phyloP scores from a whole-genome alignment of 1,284 basidiomycete species.

The Schizophyllum commune region DNA sequence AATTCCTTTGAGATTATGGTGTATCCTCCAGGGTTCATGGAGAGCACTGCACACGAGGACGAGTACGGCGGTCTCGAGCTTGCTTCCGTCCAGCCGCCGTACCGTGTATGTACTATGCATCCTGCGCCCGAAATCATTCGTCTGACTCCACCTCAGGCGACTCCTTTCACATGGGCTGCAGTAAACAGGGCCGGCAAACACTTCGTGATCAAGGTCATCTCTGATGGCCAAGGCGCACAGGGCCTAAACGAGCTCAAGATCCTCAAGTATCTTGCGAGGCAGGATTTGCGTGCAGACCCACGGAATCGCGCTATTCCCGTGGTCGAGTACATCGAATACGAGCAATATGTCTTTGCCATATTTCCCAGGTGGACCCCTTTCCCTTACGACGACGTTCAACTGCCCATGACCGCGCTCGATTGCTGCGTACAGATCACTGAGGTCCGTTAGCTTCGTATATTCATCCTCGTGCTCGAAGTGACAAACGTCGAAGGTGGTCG shows the following conservation, averaged over 20 bases:
- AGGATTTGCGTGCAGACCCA: neutral
- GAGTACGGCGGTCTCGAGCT: neutral
- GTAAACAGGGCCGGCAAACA: neutral
- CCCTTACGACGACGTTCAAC: neutral
- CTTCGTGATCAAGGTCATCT: neutral
- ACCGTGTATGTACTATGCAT: neutral
- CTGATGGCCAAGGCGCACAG: neutral
- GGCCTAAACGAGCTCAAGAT: neutral
- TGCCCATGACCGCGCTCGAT: neutral
- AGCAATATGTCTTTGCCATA: neutral
- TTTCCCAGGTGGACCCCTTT: neutral
- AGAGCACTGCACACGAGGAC: neutral
- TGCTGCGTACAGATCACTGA: neutral
- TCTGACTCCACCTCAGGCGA: neutral
- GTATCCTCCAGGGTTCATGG: neutral
- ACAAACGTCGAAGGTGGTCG: neutral
- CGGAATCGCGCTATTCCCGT: constrained; percentile 3
- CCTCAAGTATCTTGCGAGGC: neutral
- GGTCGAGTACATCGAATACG: constrained; percentile 2
- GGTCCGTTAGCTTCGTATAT: neutral
- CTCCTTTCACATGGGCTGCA: too few relatives aligned
- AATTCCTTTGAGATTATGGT: neutral
- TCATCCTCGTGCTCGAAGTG: neutral
- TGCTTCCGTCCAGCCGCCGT: neutral
- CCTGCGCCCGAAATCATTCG: neutral